phyloP scores from a whole-genome alignment of 176 grass and related monocot genomes.

The Cenchrus purpureus region DNA sequence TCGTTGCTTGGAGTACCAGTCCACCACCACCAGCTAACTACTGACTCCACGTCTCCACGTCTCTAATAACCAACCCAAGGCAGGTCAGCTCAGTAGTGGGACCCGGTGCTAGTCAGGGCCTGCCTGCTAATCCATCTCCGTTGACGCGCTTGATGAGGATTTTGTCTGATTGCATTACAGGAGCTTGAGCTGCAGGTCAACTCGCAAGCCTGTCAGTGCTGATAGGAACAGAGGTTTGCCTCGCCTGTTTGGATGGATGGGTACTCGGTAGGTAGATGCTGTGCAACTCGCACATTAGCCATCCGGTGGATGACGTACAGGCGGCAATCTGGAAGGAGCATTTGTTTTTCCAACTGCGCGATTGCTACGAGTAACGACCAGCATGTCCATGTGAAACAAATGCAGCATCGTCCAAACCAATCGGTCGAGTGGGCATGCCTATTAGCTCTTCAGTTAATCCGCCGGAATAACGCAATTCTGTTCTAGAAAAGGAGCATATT shows the following conservation, averaged over 20 bases:
- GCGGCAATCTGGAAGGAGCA: not conserved
- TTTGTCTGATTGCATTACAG: constrained; percentile 6
- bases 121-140: constrained; percentile 11
- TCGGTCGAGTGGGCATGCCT: not conserved
- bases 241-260: constrained; percentile 23
- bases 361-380: not conserved
- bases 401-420: not conserved
- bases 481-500: constrained; percentile 23
- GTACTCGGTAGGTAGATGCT: constrained; percentile 20
- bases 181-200: constrained; percentile 11
- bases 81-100: not conserved
- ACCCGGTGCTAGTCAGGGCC: not conserved
- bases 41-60: not conserved
- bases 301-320: not conserved
- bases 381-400: not conserved
- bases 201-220: not conserved
- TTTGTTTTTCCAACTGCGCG: not conserved
- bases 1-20: not conserved
- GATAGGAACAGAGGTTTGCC: not conserved
- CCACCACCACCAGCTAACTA: not conserved
- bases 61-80: not conserved
- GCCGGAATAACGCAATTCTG: not conserved
- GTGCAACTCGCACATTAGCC: not conserved
- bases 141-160: not conserved
- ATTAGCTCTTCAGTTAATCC: not conserved